Evolutionary conservation across 768 basidiomycete species (phyloP), one percentile per base, ranked within the genome.

Genomic region (Leccinum barrowsii): DNA sequence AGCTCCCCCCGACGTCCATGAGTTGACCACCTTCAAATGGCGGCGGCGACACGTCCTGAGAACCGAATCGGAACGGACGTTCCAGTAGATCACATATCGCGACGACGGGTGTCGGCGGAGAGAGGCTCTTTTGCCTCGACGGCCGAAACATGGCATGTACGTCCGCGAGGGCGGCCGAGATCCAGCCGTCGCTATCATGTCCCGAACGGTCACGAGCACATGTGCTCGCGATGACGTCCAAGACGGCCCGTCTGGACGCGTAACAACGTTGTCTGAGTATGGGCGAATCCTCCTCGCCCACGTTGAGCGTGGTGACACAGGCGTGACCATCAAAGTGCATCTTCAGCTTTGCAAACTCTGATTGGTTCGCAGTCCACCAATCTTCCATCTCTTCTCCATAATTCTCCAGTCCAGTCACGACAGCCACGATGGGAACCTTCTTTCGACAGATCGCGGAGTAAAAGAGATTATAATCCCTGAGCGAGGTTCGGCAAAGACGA

Each of bases 381-480:
- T 57, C 61, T 24, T 42, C 49, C 70, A 71, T 73, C 40, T 67
- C 57, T 7, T 32, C 42, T 13, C 69, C 71, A 26, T 77, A 65
- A 54, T 76, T 70, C 65, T 77, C 76, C 59, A 77, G 50, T 0
- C 77, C 76, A 0, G 74, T 77, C 44, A 77, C 65, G 35, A 77
- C 69, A 7, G 65, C 55, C 44, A 74, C 77, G 56, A 77, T 71
- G 28, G 74, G 76, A 1, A 76, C 72, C 52, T 72, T 73, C 47
- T 66, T 67, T 19, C 67, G 64, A 59, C 73, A 77, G 55, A 77
- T 67, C 21, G 70, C 72, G 12, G 66, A 69, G 50, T 67, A 67
- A 62, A 77, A 77, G 54, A 77, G 59, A 59, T 74, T 71, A 58
- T 77, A 77, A 60, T 77, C 77, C 56, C 50, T 59, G 52, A 73